These are phyloP conservation scores for Populus hybrid DNA, from an alignment of 441 rosid genomes.

Conservation along the genomic window DNA sequence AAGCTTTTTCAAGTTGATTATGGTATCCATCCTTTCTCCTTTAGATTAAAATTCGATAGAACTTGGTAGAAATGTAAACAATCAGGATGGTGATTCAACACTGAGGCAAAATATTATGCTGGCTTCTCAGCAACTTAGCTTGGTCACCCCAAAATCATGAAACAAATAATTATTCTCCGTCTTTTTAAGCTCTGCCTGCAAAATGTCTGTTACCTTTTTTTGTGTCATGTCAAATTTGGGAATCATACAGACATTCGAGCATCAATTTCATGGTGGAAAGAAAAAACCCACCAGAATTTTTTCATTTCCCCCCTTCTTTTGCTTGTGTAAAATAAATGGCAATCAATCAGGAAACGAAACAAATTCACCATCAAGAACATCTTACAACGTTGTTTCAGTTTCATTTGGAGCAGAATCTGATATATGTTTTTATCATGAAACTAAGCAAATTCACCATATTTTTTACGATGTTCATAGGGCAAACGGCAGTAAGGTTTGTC, in stretches of 20 bases:
- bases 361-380: constrained; percentile 66
- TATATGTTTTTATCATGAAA: constrained; percentile 38
- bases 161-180: neutral
- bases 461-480: constrained; percentile 61
- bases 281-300: neutral
- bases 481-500: constrained; percentile 74
- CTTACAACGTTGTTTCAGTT: constrained; percentile 54
- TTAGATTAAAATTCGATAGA: neutral
- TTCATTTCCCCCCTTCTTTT: neutral
- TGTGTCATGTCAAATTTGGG: neutral
- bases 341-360: neutral
- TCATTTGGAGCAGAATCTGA: constrained; percentile 70
- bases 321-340: neutral
- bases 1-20: neutral
- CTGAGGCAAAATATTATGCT: neutral
- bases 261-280: neutral
- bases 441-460: neutral
- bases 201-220: neutral
- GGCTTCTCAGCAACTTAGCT: neutral
- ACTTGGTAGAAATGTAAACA: neutral
- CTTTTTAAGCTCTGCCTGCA: neutral
- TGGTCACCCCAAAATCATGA: neutral
- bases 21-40: neutral
- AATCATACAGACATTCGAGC: too few species aligned
- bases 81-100: neutral